Evolutionary conservation across 306 rosid genomes (phyloP), one percentile per base, ranked within the genome.

Genomic region (Dicorynia guianensis): DNA sequence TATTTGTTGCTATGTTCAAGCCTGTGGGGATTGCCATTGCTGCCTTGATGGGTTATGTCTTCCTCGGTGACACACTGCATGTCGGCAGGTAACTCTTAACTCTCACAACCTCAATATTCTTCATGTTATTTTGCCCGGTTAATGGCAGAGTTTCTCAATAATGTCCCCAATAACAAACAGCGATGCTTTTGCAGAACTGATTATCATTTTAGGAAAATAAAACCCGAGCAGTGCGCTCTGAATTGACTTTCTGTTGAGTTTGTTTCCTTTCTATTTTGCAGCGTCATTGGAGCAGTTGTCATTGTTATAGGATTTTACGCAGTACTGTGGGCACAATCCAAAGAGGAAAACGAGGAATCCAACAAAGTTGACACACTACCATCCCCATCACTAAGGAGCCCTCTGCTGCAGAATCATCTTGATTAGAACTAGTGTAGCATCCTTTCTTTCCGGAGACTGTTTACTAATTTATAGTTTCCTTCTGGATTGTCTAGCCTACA

Each of bases 301-400:
- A 83, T 88, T 35, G 84, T 79, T 11, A 43, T 74, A 15, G 93
- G 94, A 52, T 84, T 91, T 70, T 84, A 89, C 73, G 72, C 85
- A 35, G 90, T 89, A n/a, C 5, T 84, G 52, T 91, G 92, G 97
- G 87, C 91, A 30, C 89, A 89, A 76, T 80, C 87, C 19, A 78
- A 62, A 72, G 86, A 85, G 72, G 75, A 63, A 59, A 65, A 46
- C 17, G 72, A 8, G 6, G 59, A 62, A 13, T 49, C 44, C 69
- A 52, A 33, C 30, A 63, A 68, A 77, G 80, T 73, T 78, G 69
- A 78, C 63, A 9, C 63, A 68, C 77, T 52, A 52, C 59, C 72
- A 62, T 53, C 88, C 20, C 57, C 67, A 0, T 12, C 57, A 47
- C 70, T 75, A 60, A 48, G 59, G 9, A 72, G 76, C 11, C 88